These are phyloP conservation scores for Bipolaris victoriae DNA, from an alignment of 2,329 filamentous ascomycete genomes.

Conservation along the genomic window DNA sequence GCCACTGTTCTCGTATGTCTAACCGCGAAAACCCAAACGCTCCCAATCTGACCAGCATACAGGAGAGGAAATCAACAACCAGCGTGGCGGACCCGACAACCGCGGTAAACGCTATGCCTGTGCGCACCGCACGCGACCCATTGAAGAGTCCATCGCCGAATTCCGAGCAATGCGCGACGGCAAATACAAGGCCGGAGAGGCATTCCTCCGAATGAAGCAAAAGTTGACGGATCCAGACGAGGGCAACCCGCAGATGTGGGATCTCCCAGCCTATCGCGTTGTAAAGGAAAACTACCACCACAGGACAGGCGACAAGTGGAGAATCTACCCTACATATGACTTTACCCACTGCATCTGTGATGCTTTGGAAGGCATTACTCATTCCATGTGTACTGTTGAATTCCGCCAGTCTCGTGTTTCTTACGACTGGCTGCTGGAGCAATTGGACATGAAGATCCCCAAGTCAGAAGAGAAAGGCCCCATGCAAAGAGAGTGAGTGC, in stretches of 20 bases:
- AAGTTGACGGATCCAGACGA: slow-evolving; percentile 66
- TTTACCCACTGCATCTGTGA: slow-evolving; percentile 91
- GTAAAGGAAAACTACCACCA: slow-evolving; percentile 75
- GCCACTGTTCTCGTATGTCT: slow-evolving; percentile 72
- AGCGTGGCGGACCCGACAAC: slow-evolving; percentile 78
- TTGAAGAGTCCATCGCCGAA: slow-evolving; percentile 78
- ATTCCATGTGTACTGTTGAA: slow-evolving; percentile 91
- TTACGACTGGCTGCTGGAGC: slow-evolving; percentile 89
- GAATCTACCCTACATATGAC: slow-evolving; percentile 94
- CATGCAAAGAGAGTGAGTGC: slow-evolving; percentile 82
- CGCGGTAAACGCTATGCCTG: slow-evolving; percentile 77
- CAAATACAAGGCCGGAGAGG: slow-evolving; percentile 83
- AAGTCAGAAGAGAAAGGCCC: slow-evolving; percentile 61
- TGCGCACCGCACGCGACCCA: slow-evolving; percentile 74
- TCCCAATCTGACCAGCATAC: slow-evolving; percentile 29
- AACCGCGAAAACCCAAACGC: no score
- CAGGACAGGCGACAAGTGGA: slow-evolving; percentile 82
- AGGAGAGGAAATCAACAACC: slow-evolving; percentile 82
- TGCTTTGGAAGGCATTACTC: slow-evolving; percentile 89
- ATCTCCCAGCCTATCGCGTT: slow-evolving; percentile 88
- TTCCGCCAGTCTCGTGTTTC: slow-evolving; percentile 84
- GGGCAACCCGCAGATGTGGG: slow-evolving; percentile 96
- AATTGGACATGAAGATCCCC: slow-evolving; percentile 78
- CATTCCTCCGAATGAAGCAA: slow-evolving; percentile 92
- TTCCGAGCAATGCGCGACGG: slow-evolving; percentile 92